These are phyloP conservation scores for Rhytidhysteron rufulum DNA, from an alignment of 2,329 filamentous ascomycete species.

Conservation along the genomic window DNA sequence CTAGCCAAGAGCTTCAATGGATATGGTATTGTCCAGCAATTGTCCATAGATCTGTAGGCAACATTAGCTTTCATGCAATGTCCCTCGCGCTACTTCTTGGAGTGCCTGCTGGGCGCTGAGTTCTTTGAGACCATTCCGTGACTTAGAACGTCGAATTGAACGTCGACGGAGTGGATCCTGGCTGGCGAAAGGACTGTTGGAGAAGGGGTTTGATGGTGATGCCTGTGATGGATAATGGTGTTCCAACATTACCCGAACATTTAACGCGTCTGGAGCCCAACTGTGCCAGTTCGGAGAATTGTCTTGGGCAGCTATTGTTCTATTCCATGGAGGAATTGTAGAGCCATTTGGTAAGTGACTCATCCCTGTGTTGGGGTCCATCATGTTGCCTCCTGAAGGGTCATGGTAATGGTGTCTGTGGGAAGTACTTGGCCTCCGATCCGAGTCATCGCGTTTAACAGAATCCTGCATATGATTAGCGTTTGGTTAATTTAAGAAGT, in stretches of 20 bases:
- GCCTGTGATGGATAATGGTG: constrained; percentile 13
- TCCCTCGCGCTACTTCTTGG: constrained; percentile 15
- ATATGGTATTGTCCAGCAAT: too few relatives aligned
- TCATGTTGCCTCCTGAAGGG: constrained; percentile 7
- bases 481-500: too few relatives aligned
- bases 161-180: constrained; percentile 14
- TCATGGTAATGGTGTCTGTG: constrained; percentile 4
- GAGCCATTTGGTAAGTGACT: constrained; percentile 7
- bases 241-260: constrained; percentile 25
- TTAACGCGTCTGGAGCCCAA: constrained; percentile 23
- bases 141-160: constrained; percentile 21
- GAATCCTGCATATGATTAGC: background rate
- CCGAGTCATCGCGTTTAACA: background rate
- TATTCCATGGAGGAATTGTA: constrained; percentile 5
- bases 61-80: constrained; percentile 8
- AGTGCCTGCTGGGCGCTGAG: constrained; percentile 20
- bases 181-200: constrained; percentile 14
- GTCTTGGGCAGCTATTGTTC: constrained; percentile 5
- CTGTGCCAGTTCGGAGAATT: constrained; percentile 10
- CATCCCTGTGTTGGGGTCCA: too few relatives aligned
- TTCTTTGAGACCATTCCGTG: constrained; percentile 21
- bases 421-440: background rate
- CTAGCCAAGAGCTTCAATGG: too few relatives aligned
- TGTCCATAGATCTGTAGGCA: too few relatives aligned
- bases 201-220: constrained; percentile 15